These are phyloP conservation scores for Populus hybrid DNA, from an alignment of 441 rosid species.

Conservation along the genomic window DNA sequence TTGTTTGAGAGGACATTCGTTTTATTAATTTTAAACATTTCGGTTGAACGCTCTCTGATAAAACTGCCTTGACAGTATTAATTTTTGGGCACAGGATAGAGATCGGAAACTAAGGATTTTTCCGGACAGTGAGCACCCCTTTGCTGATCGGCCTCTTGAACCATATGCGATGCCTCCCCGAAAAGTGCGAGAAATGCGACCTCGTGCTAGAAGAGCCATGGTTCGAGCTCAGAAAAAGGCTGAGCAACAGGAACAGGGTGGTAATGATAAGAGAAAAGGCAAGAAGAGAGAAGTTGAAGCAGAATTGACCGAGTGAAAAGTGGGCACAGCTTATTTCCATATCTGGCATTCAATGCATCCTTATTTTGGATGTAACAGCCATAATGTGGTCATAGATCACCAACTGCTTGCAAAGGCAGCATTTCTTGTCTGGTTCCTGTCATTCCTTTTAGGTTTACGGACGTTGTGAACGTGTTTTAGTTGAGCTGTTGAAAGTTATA, in stretches of 20 bases:
- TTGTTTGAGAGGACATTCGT: too few relatives aligned
- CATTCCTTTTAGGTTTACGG: not conserved
- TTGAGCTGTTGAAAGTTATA: too few relatives aligned
- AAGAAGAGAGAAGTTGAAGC: conserved; percentile 44
- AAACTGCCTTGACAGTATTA: not conserved
- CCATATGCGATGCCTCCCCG: conserved; percentile 81
- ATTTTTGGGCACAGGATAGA: conserved; percentile 60
- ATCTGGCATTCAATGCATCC: not conserved
- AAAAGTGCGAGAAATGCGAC: conserved; percentile 83
- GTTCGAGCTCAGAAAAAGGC: conserved; percentile 88
- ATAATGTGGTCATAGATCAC: not conserved
- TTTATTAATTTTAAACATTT: not conserved
- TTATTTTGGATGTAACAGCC: not conserved
- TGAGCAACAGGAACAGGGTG: conserved; percentile 54
- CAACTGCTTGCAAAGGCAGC: conserved; percentile 4
- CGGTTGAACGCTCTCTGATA: not conserved
- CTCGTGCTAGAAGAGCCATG: conserved; percentile 89
- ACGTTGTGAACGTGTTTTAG: not conserved
- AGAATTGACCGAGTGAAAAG: conserved; percentile 29
- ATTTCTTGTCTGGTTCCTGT: not conserved
- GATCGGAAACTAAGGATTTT: conserved; percentile 91
- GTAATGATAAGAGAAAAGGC: conserved; percentile 44
- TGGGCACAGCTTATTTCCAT: not conserved
- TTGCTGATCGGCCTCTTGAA: conserved; percentile 74
- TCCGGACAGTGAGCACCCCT: conserved; percentile 80